Evolutionary conservation across 768 basidiomycete genomes (phyloP).

Genomic region (Trametes elegans): DNA sequence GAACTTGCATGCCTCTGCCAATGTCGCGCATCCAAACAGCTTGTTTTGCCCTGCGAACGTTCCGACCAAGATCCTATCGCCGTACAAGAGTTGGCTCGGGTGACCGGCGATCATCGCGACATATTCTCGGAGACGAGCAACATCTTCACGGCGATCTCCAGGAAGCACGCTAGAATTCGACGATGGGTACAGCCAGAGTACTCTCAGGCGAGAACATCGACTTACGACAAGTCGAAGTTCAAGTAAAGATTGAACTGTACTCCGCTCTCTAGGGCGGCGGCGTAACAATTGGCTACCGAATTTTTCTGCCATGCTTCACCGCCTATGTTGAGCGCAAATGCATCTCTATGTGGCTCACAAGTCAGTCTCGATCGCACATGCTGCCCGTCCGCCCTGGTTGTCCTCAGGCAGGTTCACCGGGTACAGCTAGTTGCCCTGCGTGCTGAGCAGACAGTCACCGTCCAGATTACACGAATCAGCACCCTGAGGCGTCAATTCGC

Average conservation of each 20-base stretch:
- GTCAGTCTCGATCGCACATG: not conserved
- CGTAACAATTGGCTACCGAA: constrained; percentile 35
- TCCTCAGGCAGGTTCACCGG: too few relatives aligned
- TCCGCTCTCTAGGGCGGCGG: constrained; percentile 47
- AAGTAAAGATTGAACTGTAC: constrained; percentile 35
- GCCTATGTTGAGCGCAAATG: constrained; percentile 28
- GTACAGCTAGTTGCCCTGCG: not conserved
- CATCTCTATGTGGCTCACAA: constrained; percentile 16
- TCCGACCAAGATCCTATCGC: constrained; percentile 33
- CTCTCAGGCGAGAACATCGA: not conserved
- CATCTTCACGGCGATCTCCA: constrained; percentile 14
- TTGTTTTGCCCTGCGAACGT: constrained; percentile 40
- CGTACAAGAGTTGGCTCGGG: constrained; percentile 31
- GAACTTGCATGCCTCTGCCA: constrained; percentile 29
- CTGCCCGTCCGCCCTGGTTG: too few relatives aligned
- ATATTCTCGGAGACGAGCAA: constrained; percentile 25
- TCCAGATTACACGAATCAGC: too few relatives aligned
- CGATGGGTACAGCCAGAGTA: not conserved
- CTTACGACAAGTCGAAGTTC: constrained; percentile 38
- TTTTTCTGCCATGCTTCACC: constrained; percentile 26
- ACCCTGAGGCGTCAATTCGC: too few relatives aligned
- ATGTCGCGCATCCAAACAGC: constrained; percentile 28
- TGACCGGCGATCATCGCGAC: constrained; percentile 29
- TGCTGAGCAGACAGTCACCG: too few relatives aligned
- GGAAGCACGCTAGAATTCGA: constrained; percentile 32